These are phyloP conservation scores for Lactarius tabidus DNA, from an alignment of 768 basidiomycete genomes.

Conservation along the genomic window DNA sequence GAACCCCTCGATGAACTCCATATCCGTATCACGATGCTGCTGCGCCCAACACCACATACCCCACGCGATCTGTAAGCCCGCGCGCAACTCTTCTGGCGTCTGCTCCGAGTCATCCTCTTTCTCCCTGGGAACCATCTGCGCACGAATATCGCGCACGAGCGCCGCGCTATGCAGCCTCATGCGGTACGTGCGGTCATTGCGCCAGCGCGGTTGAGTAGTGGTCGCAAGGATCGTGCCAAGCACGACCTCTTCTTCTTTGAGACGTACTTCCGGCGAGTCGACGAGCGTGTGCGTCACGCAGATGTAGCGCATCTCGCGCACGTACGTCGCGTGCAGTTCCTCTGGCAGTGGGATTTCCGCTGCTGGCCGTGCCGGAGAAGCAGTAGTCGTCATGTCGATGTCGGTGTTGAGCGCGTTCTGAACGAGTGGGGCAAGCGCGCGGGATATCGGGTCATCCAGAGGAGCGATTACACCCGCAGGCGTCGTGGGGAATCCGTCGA, in stretches of 20 bases:
- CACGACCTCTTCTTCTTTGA: constrained; percentile 72
- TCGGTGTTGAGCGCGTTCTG: background rate
- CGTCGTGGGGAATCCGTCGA: background rate
- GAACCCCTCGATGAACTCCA: constrained; percentile 50
- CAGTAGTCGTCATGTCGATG: no score
- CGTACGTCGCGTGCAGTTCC: constrained; percentile 48
- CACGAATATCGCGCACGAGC: constrained; percentile 50
- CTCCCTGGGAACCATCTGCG: constrained; percentile 29
- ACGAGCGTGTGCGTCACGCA: constrained; percentile 64
- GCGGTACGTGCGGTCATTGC: constrained; percentile 53
- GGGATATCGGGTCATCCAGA: constrained; percentile 12
- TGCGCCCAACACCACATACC: constrained; percentile 57
- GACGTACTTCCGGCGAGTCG: constrained; percentile 46
- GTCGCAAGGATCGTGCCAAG: constrained; percentile 70
- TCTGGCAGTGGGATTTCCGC: background rate
- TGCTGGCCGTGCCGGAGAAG: no score
- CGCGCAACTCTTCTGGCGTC: constrained; percentile 28
- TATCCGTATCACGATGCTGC: constrained; percentile 29
- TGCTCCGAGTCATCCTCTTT: background rate
- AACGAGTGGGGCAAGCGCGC: constrained; percentile 6
- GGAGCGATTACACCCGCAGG: background rate
- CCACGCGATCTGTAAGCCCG: constrained; percentile 55
- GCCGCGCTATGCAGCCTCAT: constrained; percentile 56
- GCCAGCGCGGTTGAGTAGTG: constrained; percentile 57
- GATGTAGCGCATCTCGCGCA: constrained; percentile 66